These are phyloP conservation scores for Syzygium oleosum DNA, from an alignment of 345 rosid genomes.

Conservation along the genomic window DNA sequence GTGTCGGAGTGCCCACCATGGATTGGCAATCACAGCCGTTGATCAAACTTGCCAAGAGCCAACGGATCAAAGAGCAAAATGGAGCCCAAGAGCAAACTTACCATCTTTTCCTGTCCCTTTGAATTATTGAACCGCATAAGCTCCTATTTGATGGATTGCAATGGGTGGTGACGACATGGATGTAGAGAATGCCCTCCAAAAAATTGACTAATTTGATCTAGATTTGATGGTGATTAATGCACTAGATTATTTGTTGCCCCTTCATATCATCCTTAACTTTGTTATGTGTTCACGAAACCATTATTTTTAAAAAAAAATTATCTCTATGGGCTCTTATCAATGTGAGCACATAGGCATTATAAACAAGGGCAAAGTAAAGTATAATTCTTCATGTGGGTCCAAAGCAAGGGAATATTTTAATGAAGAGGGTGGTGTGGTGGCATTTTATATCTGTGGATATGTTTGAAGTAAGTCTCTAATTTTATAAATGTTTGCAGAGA, in stretches of 20 bases:
- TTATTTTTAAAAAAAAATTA: background rate
- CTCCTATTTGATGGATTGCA: background rate
- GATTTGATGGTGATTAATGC: background rate
- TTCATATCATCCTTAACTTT: background rate
- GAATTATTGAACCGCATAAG: background rate
- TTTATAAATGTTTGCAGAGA: background rate
- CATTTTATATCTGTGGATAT: background rate
- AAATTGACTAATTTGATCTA: background rate
- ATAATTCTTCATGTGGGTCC: background rate
- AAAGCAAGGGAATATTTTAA: background rate
- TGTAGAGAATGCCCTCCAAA: background rate
- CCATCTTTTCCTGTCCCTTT: background rate
- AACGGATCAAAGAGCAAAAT: background rate
- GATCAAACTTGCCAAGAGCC: background rate
- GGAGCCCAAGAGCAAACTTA: background rate
- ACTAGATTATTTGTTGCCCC: background rate
- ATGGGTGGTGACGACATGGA: background rate
- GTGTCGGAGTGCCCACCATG: background rate
- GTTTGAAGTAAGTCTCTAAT: background rate
- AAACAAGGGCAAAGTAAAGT: background rate
- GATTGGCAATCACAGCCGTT: background rate
- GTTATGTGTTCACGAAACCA: background rate
- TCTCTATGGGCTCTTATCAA: background rate
- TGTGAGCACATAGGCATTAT: background rate
- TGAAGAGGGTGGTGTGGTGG: background rate